A percentile compares a stretch with the other conserved stretches of the same genome.
Conservation (phyloP, 2,329 filamentous ascomycete species). For the Neodidymelliopsis sp. region DNA sequence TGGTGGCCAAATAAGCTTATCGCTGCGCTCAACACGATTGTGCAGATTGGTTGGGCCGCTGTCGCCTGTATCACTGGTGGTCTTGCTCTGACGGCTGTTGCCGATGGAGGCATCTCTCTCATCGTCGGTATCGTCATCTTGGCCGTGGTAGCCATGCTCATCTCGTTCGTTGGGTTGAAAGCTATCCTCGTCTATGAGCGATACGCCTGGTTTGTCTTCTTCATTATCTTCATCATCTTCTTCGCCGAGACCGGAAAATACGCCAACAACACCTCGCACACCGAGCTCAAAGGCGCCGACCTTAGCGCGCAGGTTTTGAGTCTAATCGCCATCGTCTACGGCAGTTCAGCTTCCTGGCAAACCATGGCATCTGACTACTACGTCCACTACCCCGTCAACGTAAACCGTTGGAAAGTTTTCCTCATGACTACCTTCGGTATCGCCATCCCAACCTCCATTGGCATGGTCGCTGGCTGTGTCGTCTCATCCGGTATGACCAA, state of each 20-base stretch:
- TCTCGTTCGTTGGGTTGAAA: constrained; percentile 53
- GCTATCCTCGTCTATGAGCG: constrained; percentile 58
- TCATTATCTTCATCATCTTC: constrained; percentile 58
- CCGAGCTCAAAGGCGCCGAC: constrained; percentile 41
- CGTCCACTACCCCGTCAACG: constrained; percentile 52
- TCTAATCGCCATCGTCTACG: constrained; percentile 44
- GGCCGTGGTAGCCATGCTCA: constrained; percentile 46
- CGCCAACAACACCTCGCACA: constrained; percentile 50
- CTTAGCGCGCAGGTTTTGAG: constrained; percentile 42
- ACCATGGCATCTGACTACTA: constrained; percentile 55
- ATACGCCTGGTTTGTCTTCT: constrained; percentile 58
- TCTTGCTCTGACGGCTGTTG: constrained; percentile 52
- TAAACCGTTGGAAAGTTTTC: constrained; percentile 51
- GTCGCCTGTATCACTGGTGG: constrained; percentile 55
- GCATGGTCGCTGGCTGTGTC: constrained; percentile 55
- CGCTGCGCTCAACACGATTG: constrained; percentile 56
- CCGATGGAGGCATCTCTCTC: constrained; percentile 53
- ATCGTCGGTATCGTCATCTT: constrained; percentile 55
- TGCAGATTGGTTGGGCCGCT: constrained; percentile 54
- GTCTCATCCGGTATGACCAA: constrained; percentile 48
- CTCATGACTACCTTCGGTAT: constrained; percentile 53
- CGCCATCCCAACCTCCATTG: constrained; percentile 52
- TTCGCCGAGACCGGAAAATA: constrained; percentile 57
- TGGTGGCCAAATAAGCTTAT: constrained; percentile 60
- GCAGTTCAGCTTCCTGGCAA: constrained; percentile 52